These are phyloP conservation scores for Populus alba DNA, from an alignment of 345 rosid genomes.

Conservation along the genomic window DNA sequence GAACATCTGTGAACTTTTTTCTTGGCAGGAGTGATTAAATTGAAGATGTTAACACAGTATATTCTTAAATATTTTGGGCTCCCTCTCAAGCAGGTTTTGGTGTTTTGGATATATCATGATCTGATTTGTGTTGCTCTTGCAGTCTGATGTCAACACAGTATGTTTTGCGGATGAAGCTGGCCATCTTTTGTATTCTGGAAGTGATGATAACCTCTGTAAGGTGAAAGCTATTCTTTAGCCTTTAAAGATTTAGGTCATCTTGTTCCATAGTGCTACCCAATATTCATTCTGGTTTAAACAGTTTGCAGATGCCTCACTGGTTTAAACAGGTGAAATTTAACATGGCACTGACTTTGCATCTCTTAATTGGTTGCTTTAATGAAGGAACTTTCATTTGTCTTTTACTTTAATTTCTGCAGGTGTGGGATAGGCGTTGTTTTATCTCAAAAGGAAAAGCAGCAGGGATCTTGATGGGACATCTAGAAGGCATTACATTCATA, in stretches of 20 bases:
- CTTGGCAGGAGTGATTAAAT: no score
- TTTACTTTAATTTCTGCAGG: conserved; percentile 29
- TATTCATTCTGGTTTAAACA: background rate
- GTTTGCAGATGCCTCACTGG: background rate
- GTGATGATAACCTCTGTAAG: conserved; percentile 64
- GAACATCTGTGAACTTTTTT: no score
- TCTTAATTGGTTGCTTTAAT: background rate
- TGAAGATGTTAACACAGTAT: no score
- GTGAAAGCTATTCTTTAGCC: conserved; percentile 24
- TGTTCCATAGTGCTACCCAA: background rate
- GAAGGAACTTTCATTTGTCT: background rate
- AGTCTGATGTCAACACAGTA: conserved; percentile 69
- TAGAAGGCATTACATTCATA: conserved; percentile 64
- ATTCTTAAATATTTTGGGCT: background rate
- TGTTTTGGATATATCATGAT: conserved; percentile 3
- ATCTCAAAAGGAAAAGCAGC: conserved; percentile 43
- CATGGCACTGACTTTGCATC: background rate
- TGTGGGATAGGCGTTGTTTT: conserved; percentile 73
- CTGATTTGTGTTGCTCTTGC: conserved; percentile 22
- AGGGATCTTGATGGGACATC: conserved; percentile 65
- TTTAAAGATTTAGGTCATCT: background rate
- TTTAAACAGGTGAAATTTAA: no score
- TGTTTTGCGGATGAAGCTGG: conserved; percentile 75
- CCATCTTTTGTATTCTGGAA: conserved; percentile 62
- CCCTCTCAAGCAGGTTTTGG: background rate